These are phyloP conservation scores for Ogataea methylovora DNA, from an alignment of 805 yeast species.

Conservation along the genomic window DNA sequence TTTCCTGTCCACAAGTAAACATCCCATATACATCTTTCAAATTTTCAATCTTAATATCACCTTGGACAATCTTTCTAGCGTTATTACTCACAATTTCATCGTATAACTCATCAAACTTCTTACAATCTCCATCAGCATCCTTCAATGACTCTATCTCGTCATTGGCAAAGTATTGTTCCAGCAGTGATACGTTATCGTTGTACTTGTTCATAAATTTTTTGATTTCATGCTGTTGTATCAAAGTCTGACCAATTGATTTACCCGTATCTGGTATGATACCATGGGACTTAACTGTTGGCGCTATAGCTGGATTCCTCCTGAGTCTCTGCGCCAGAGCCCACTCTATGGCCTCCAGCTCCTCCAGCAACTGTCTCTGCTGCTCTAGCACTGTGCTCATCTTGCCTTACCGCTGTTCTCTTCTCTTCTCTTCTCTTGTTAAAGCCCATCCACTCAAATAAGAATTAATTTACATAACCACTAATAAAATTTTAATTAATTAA, in stretches of 20 bases:
- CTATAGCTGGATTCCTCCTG: slow-evolving; percentile 50
- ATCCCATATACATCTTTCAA: slow-evolving; percentile 24
- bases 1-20: slow-evolving; percentile 14
- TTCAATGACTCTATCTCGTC: slow-evolving; percentile 3
- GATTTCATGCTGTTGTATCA: slow-evolving; percentile 65
- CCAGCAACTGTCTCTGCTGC: slow-evolving; percentile 31
- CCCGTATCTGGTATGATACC: slow-evolving; percentile 23
- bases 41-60: slow-evolving; percentile 21
- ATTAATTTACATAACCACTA: no score
- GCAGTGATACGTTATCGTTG: slow-evolving; percentile 16
- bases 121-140: slow-evolving; percentile 14
- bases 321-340: slow-evolving; percentile 56
- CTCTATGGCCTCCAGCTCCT: slow-evolving; percentile 70
- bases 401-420: no score
- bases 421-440: no score
- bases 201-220: slow-evolving; percentile 41
- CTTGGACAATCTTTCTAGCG: slow-evolving; percentile 16
- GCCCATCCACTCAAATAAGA: no score
- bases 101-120: slow-evolving; percentile 31
- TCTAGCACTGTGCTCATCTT: slow-evolving; percentile 27
- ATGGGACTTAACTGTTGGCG: slow-evolving; percentile 15
- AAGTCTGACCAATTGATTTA: slow-evolving; percentile 42
- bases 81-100: slow-evolving; percentile 23
- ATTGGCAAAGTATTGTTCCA: slow-evolving; percentile 1
- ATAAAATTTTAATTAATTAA: no score